Percentiles rank a stretch among this genome's conserved stretches.
phyloP scores from a whole-genome alignment of 306 rosid species.

The Cucurbita maxima region DNA sequence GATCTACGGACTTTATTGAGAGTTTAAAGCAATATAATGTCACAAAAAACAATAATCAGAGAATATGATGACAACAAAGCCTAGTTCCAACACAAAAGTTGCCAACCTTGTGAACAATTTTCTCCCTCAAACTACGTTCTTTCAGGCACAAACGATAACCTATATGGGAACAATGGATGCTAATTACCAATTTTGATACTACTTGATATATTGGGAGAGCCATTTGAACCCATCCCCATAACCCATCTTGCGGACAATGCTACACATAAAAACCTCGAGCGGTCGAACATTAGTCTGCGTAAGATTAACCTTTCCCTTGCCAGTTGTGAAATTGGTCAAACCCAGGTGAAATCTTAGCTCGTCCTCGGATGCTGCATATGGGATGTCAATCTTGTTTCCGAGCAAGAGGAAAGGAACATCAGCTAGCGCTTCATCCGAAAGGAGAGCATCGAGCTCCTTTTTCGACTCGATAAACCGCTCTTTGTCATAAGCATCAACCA shows the following conservation, averaged over 20 bases:
- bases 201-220: constrained; percentile 38
- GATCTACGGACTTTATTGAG: constrained; percentile 1
- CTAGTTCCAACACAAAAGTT: not conserved
- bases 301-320: constrained; percentile 40
- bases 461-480: constrained; percentile 33
- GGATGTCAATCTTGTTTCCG: constrained; percentile 46
- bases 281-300: constrained; percentile 33
- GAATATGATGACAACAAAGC: not conserved
- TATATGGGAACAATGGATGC: not conserved
- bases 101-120: not conserved
- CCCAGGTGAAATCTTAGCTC: constrained; percentile 34
- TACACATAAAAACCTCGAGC: constrained; percentile 45
- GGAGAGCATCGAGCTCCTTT: constrained; percentile 39
- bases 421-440: constrained; percentile 35
- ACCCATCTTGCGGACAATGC: constrained; percentile 47
- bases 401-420: constrained; percentile 33
- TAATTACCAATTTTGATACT: constrained; percentile 11
- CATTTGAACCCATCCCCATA: constrained; percentile 51
- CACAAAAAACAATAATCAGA: not conserved
- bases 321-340: constrained; percentile 40
- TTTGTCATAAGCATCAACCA: constrained; percentile 37
- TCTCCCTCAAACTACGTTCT: not conserved
- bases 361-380: constrained; percentile 39
- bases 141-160: not conserved
- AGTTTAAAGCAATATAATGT: not conserved